Evolutionary conservation across 179 eudicot genomes (phyloP).

Genomic region (Gypsophila paniculata): DNA sequence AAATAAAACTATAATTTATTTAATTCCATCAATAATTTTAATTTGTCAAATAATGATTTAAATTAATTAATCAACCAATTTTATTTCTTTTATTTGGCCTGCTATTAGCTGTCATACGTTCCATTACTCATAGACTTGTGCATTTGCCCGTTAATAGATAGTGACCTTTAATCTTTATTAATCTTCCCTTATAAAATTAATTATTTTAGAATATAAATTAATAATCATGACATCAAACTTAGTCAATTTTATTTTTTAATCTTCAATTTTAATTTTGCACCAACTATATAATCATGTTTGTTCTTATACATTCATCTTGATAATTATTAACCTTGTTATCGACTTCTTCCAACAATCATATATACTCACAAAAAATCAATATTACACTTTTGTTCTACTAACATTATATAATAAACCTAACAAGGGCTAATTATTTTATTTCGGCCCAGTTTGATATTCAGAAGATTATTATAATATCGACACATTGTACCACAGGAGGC

Average conservation of each 20-base stretch:
- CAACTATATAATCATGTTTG: constrained; percentile 16
- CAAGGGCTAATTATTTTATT: too few relatives aligned
- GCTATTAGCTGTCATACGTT: constrained; percentile 26
- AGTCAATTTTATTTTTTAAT: constrained; percentile 21
- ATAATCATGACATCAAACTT: constrained; percentile 12
- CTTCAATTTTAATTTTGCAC: neutral
- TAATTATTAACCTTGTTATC: neutral
- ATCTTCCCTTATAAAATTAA: constrained; percentile 18
- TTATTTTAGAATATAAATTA: constrained; percentile 19
- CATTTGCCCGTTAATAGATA: constrained; percentile 23
- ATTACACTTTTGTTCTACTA: neutral
- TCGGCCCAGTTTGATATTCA: neutral
- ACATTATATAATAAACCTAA: too few relatives aligned
- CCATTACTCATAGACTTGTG: constrained; percentile 20
- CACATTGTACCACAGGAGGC: neutral
- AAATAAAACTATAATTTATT: neutral
- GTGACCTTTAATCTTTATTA: constrained; percentile 21
- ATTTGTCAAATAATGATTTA: neutral
- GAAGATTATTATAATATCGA: neutral
- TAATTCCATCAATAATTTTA: constrained; percentile 2
- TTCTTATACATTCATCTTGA: constrained; percentile 8
- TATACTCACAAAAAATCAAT: neutral
- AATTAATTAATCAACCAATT: constrained; percentile 1
- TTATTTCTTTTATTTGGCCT: constrained; percentile 10
- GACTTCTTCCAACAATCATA: neutral